A percentile compares a stretch with the other conserved stretches of the same genome.
Conservation (phyloP, 768 basidiomycete genomes). For the Boletus edulis region DNA sequence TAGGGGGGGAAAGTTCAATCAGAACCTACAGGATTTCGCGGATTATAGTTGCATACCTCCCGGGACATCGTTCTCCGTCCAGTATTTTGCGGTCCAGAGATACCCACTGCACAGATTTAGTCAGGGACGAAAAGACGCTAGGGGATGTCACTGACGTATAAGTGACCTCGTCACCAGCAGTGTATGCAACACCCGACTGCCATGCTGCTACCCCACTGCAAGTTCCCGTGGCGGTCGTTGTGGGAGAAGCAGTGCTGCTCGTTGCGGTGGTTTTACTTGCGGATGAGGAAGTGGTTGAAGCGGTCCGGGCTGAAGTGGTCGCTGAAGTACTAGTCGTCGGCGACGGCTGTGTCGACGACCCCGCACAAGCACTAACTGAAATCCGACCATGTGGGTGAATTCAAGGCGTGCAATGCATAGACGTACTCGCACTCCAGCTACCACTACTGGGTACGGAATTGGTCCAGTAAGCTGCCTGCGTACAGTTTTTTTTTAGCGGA, state of each 20-base stretch:
- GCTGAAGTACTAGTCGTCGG: conserved; percentile 17
- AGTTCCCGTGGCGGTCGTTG: conserved; percentile 29
- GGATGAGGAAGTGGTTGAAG: conserved; percentile 5
- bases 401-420: not conserved
- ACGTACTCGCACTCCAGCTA: conserved; percentile 61
- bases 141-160: conserved; percentile 42
- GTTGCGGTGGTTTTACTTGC: conserved; percentile 7
- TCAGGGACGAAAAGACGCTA: not conserved
- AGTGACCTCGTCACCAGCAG: conserved; percentile 49
- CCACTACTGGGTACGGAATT: conserved; percentile 45
- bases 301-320: not conserved
- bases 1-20: conserved; percentile 15
- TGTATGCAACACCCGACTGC: conserved; percentile 43
- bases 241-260: conserved; percentile 12
- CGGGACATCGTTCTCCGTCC: conserved; percentile 57
- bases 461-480: conserved; percentile 62
- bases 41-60: conserved; percentile 27
- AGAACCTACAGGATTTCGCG: not conserved
- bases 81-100: conserved; percentile 57
- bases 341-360: conserved; percentile 1
- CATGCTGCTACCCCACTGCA: conserved; percentile 54
- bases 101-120: conserved; percentile 15
- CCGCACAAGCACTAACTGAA: conserved; percentile 24
- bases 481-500: not conserved
- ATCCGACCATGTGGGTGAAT: not conserved